Percentiles rank a stretch among this genome's conserved stretches.
phyloP scores from a whole-genome alignment of 352 stramenopile species.

The Phytophthora europaea region DNA sequence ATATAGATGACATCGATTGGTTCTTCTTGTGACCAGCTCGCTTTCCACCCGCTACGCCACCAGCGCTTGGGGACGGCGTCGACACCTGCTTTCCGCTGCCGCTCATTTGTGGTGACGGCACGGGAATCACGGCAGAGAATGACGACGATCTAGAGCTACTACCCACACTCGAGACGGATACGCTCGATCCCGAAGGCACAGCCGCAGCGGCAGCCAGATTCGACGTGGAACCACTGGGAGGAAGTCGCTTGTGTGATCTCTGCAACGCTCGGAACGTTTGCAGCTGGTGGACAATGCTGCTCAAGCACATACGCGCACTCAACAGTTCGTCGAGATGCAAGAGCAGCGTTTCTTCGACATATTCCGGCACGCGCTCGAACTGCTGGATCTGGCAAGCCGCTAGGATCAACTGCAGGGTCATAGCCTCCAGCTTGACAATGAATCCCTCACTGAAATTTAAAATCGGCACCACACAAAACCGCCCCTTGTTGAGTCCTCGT shows the following conservation, averaged over 20 bases:
- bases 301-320: conserved; percentile 79
- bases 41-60: conserved; percentile 51
- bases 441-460: conserved; percentile 87
- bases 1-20: conserved; percentile 91
- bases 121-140: conserved; percentile 43
- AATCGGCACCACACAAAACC: conserved; percentile 82
- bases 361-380: conserved; percentile 79
- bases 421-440: conserved; percentile 70
- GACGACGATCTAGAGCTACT: conserved; percentile 52
- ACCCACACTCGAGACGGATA: conserved; percentile 41
- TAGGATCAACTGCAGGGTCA: conserved; percentile 79
- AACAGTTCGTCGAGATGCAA: conserved; percentile 81
- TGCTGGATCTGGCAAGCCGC: conserved; percentile 83
- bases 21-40: conserved; percentile 90
- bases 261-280: conserved; percentile 74
- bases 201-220: conserved; percentile 28
- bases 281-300: conserved; percentile 78
- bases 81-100: conserved; percentile 45
- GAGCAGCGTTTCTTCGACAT: conserved; percentile 73
- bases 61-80: conserved; percentile 37
- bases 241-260: conserved; percentile 47
- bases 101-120: conserved; percentile 41
- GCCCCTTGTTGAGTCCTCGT: conserved; percentile 38
- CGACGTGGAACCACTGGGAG: conserved; percentile 41
- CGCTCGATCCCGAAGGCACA: conserved; percentile 37